phyloP scores from a whole-genome alignment of 208 protist species.

The Wallacemonas sp. region DNA sequence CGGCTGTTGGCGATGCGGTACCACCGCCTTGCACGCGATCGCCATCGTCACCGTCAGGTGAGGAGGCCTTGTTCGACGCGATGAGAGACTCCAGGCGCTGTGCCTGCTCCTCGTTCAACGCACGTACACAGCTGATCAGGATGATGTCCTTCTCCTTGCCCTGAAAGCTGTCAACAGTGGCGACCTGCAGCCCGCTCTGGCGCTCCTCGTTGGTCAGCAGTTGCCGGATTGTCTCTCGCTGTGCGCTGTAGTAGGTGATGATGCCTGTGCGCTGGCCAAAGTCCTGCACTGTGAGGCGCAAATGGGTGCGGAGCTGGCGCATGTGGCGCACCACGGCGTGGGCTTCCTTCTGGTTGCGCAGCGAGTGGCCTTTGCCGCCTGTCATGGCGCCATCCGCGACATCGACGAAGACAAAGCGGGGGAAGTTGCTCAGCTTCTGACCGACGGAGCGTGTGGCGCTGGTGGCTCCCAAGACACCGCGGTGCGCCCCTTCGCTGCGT shows the following conservation, averaged over 20 bases:
- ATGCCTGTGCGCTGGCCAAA: slow-evolving; percentile 62
- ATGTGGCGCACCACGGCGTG: slow-evolving; percentile 61
- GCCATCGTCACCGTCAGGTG: no score
- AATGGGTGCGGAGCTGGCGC: slow-evolving; percentile 60
- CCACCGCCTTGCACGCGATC: no score
- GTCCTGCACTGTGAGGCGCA: slow-evolving; percentile 46
- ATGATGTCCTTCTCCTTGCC: slow-evolving; percentile 94
- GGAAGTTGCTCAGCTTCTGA: slow-evolving; percentile 19
- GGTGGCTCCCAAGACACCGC: no score
- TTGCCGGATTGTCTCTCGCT: slow-evolving; percentile 48
- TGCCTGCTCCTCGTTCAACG: slow-evolving; percentile 7
- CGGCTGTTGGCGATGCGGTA: no score
- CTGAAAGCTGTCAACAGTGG: slow-evolving; percentile 94
- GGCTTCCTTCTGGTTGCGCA: slow-evolving; percentile 55
- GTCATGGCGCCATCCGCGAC: slow-evolving; percentile 53
- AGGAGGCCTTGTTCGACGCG: not conserved
- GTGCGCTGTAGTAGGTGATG: slow-evolving; percentile 87
- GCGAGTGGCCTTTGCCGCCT: slow-evolving; percentile 35
- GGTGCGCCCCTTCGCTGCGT: no score
- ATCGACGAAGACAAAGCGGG: slow-evolving; percentile 77
- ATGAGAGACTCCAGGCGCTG: not conserved
- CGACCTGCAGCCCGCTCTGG: slow-evolving; percentile 65
- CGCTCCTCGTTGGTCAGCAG: slow-evolving; percentile 54
- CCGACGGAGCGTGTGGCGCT: slow-evolving; percentile 12
- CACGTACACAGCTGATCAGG: slow-evolving; percentile 89